A percentile compares a stretch with the other conserved stretches of the same genome.
Conservation (phyloP, 208 protist species). For the Acanthamoeba healyi region DNA sequence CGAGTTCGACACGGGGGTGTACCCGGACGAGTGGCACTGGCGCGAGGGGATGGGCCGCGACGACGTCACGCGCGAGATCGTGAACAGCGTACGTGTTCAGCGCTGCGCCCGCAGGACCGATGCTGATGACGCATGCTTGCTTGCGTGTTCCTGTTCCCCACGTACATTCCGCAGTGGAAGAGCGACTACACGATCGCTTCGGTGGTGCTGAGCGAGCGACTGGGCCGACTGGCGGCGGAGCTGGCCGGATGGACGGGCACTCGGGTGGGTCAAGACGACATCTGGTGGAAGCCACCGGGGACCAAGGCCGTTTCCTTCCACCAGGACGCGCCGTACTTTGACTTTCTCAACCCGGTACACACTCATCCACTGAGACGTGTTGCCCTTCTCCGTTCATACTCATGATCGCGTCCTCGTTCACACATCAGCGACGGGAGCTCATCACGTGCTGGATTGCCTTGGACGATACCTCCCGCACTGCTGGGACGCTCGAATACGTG, state of each 20-base stretch:
- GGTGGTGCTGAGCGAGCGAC: constrained; percentile 66
- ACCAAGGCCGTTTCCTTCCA: constrained; percentile 74
- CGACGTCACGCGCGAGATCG: constrained; percentile 77
- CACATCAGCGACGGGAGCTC: constrained; percentile 6
- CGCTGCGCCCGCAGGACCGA: background rate
- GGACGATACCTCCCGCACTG: constrained; percentile 61
- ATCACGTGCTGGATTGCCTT: constrained; percentile 80
- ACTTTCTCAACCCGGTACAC: constrained; percentile 61
- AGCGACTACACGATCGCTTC: constrained; percentile 70
- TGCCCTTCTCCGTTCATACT: background rate
- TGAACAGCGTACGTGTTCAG: constrained; percentile 42
- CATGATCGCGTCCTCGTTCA: too few species aligned
- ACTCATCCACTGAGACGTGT: too few species aligned
- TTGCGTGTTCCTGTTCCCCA: background rate
- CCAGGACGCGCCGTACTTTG: constrained; percentile 76
- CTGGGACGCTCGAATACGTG: constrained; percentile 76
- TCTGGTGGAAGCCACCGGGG: constrained; percentile 78
- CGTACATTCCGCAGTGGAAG: constrained; percentile 74
- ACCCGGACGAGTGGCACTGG: constrained; percentile 82
- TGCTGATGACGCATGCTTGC: background rate
- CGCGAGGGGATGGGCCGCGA: constrained; percentile 74
- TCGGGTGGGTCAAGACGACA: constrained; percentile 77
- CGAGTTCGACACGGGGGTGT: constrained; percentile 80
- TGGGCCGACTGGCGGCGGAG: constrained; percentile 54
- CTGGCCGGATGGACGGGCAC: constrained; percentile 76